Evolutionary conservation across 192 early-diverging fungal species (phyloP).

Genomic region (Backusella tarrabulga): DNA sequence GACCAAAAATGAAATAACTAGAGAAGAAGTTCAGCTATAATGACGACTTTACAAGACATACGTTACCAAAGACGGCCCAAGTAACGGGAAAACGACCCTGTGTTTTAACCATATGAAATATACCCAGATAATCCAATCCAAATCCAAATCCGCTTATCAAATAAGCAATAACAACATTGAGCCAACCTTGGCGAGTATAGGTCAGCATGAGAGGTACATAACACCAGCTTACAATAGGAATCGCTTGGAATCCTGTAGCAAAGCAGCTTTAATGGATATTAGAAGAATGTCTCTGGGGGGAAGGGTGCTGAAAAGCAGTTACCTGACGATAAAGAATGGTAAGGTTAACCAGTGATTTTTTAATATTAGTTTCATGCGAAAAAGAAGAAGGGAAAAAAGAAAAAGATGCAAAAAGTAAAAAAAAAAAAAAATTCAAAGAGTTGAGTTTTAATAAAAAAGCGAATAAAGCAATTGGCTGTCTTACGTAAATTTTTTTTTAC

Average conservation of each 20-base stretch:
- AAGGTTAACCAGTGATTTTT: neutral
- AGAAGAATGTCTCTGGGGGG: neutral
- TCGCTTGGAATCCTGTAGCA: constrained; percentile 20
- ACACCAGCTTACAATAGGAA: constrained; percentile 10
- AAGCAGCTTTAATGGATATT: neutral
- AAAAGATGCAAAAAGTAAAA: no score
- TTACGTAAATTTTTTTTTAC: neutral
- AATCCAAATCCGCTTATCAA: constrained; percentile 3
- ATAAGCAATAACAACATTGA: neutral
- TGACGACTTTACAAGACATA: neutral
- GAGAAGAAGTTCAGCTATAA: neutral
- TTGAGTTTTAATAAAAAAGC: neutral
- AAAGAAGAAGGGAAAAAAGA: neutral
- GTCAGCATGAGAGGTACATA: neutral
- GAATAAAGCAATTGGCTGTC: no score
- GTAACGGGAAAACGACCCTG: no score
- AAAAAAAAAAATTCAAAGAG: neutral
- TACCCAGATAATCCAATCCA: constrained; percentile 3
- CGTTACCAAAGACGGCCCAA: neutral
- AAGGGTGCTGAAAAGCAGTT: neutral
- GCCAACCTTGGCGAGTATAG: constrained; percentile 6
- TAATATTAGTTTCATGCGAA: neutral
- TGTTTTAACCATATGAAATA: neutral
- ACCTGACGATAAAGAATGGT: neutral
- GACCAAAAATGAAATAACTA: neutral